Evolutionary conservation across 345 rosid genomes (phyloP), one percentile per base, ranked within the genome.

Genomic region (Ceriops zippeliana): DNA sequence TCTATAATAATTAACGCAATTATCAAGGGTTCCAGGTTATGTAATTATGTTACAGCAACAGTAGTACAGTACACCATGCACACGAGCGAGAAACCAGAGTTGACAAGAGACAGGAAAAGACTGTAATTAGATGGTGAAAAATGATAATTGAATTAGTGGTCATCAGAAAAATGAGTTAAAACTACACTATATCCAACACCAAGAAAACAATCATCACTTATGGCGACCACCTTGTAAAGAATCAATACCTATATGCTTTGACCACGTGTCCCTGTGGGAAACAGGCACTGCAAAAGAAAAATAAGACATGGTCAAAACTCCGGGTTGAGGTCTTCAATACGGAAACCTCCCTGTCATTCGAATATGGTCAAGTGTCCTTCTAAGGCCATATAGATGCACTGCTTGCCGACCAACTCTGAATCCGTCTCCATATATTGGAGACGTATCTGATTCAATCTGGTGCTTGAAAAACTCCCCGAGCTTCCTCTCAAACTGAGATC

Each of bases 391-490:
- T 26, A 80, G 83, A 62, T 71, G 83, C 62, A 96, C 95, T 52
- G 99, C 97, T 75, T 69, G 73, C 72, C 85, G 84, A 59, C 98
- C 99, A 70, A 76, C 77, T 81, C 98, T 86, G 80, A 87, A 96
- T 76, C 99, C 99, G 24, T 83, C 92, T 72, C 99, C 99, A 58
- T 96, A 96, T 28, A 91, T 90, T 52, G 90, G 59, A 13, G 99
- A 96, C 19, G 89, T 65, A 81, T 96, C 99, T 0, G 91, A 77
- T 82, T 92, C 99, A 0, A 96, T 92, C 74, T 96, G 98, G 73
- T 87, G 97, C 80, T 90, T 92, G 70, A 96, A 86, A 75, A 86
- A 96, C 65, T 86, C 89, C 21, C 98, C 98, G 1, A 96, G 96
- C 72, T 87, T 84, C 83, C 86, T 92, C 92, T 96, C 99, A 32